Evolutionary conservation across 805 yeast species (phyloP), one percentile per base, ranked within the genome.

Genomic region (Spathaspora hagerdaliae): DNA sequence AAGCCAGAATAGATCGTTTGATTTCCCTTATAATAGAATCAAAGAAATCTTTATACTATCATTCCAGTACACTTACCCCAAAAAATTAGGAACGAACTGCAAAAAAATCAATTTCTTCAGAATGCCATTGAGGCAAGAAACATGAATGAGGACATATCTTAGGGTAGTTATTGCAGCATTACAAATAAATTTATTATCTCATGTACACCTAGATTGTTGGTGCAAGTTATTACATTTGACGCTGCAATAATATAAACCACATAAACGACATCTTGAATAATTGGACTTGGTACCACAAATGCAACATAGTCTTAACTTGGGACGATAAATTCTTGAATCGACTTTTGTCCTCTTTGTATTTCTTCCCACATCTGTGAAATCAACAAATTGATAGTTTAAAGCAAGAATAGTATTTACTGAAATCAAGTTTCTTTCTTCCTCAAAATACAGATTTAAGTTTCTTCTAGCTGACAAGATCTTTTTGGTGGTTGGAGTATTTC

Each of bases 401-500:
- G 62, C 61, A 43, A 71, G 59, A n/a, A 72, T 71, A 29, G 74
- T 56, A 52, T 72, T 72, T 42, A 71, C 61, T 19, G 74, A 61
- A 9, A 72, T 66, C 52, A 70, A 59, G 54, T 72, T 71, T 29
- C 73, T 56, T 48, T 72, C 77, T 50, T 72, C 76, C 54, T 72
- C 77, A 46, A 71, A 71, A 49, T 71, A 71, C 63, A 64, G 66
- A 46, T 67, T 69, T 52, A 72, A 63, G 54, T 69, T 72, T 35
- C 77, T 57, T 31, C 70, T 56, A 1, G 76, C 74, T 27, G 75
- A 66, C 29, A 72, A 51, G 14, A 72, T 70, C 41, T 58, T 62
- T 54, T 71, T 71, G 4, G 77, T 69, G 10, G 73, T 58, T 7
- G 75, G 75, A 12, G 77, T 71, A 43, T 69, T 69, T 5, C 77